A percentile compares a stretch with the other conserved stretches of the same genome.
Evolutionary conservation across 23 red algal species (phyloP).

Genomic region (Pyropia haitanensis): DNA sequence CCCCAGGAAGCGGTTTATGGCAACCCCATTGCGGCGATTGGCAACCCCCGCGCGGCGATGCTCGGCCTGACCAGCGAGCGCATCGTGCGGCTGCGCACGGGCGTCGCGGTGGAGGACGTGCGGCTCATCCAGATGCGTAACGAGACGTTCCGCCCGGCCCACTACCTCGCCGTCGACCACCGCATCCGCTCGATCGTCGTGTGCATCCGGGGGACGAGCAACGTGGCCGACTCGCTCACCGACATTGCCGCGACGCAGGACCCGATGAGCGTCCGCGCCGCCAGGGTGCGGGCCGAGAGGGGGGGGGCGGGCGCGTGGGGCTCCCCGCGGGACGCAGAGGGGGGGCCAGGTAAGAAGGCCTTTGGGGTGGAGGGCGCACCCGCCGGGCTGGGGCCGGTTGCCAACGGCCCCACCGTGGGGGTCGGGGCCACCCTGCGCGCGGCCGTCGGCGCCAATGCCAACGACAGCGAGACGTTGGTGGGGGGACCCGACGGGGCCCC

Average conservation of each 20-base stretch:
- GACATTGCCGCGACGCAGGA: constrained; percentile 57
- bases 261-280: constrained; percentile 31
- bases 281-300: background rate
- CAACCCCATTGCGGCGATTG: constrained; percentile 32
- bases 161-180: constrained; percentile 69
- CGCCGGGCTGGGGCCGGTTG: too few species aligned
- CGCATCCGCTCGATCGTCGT: constrained; percentile 54
- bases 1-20: constrained; percentile 57
- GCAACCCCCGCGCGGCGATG: constrained; percentile 36
- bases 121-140: constrained; percentile 15
- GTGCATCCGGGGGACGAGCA: constrained; percentile 64
- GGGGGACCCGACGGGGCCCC: too few species aligned
- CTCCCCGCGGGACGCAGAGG: too few species aligned
- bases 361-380: too few species aligned
- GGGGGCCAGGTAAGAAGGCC: too few species aligned
- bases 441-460: too few species aligned
- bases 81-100: constrained; percentile 55
- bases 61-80: constrained; percentile 45
- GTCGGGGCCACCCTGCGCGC: too few species aligned
- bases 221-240: constrained; percentile 66
- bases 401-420: too few species aligned
- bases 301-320: background rate
- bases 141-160: constrained; percentile 36
- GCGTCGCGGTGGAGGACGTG: constrained; percentile 33
- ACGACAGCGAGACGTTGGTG: too few species aligned